These are phyloP conservation scores for Pseudocercospora fijiensis DNA, from an alignment of 2,329 filamentous ascomycete species.

Conservation along the genomic window DNA sequence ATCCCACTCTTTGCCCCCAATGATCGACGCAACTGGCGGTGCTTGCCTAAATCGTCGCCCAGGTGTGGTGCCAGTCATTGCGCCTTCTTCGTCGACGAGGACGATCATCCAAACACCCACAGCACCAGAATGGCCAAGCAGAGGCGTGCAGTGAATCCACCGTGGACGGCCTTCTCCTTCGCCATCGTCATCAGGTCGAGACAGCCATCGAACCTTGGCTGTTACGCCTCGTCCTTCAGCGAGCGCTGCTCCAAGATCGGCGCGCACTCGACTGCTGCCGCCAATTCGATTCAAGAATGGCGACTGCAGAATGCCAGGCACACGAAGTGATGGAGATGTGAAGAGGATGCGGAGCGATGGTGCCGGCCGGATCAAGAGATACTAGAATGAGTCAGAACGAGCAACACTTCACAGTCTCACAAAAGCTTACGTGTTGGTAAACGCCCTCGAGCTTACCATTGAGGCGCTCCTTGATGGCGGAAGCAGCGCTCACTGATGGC, in stretches of 20 bases:
- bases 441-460: constrained; percentile 52
- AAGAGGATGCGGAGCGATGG: constrained; percentile 53
- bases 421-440: constrained; percentile 56
- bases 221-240: constrained; percentile 69
- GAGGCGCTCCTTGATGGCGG: constrained; percentile 28
- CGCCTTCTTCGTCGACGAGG: constrained; percentile 61
- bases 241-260: constrained; percentile 60
- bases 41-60: constrained; percentile 38
- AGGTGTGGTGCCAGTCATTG: constrained; percentile 21
- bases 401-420: not conserved
- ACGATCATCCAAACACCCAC: constrained; percentile 80
- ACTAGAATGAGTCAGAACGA: constrained; percentile 36
- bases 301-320: constrained; percentile 52
- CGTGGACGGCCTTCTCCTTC: constrained; percentile 60
- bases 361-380: constrained; percentile 49
- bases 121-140: constrained; percentile 64
- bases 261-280: constrained; percentile 53
- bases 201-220: constrained; percentile 71
- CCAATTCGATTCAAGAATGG: constrained; percentile 51
- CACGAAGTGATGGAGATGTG: constrained; percentile 51
- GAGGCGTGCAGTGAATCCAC: constrained; percentile 76
- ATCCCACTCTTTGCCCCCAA: constrained; percentile 39
- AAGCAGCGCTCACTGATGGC: constrained; percentile 10
- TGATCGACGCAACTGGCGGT: constrained; percentile 38
- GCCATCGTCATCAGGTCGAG: constrained; percentile 42